phyloP scores from a whole-genome alignment of 2,329 filamentous ascomycete species.

The Fusarium illudens region DNA sequence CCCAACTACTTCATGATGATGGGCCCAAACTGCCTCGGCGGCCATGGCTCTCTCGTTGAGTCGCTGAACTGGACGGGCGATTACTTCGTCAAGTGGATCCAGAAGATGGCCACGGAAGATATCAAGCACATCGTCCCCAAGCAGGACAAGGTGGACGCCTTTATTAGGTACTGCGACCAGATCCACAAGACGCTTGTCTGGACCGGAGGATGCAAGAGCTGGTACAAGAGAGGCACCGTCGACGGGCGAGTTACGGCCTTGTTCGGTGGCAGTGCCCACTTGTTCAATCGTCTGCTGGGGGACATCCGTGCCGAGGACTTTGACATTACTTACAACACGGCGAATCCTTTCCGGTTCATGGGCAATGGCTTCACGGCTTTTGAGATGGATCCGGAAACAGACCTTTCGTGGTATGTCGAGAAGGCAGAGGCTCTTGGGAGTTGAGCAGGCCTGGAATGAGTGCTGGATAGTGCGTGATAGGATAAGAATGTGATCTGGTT shows the following conservation, averaged over 20 bases:
- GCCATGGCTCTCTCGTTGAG: slow-evolving; percentile 35
- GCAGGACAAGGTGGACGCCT: slow-evolving; percentile 35
- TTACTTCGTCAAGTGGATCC: slow-evolving; percentile 39
- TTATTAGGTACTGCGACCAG: slow-evolving; percentile 33
- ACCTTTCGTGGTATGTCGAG: slow-evolving; percentile 35
- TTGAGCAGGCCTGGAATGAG: too few species aligned
- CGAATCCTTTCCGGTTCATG: slow-evolving; percentile 35
- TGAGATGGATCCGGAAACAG: slow-evolving; percentile 36
- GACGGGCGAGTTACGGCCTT: slow-evolving; percentile 33
- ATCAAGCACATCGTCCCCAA: slow-evolving; percentile 35
- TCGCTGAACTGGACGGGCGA: slow-evolving; percentile 39
- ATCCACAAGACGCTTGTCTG: slow-evolving; percentile 36
- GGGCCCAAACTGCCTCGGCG: slow-evolving; percentile 36
- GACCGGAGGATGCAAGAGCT: slow-evolving; percentile 34
- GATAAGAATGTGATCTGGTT: too few species aligned
- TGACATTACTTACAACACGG: slow-evolving; percentile 31
- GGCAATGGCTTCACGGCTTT: slow-evolving; percentile 35
- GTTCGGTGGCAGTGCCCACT: slow-evolving; percentile 35
- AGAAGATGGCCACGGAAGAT: slow-evolving; percentile 36
- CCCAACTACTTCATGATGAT: slow-evolving; percentile 46
- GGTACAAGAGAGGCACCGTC: slow-evolving; percentile 30
- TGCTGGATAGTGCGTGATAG: too few species aligned
- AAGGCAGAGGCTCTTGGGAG: slow-evolving; percentile 32
- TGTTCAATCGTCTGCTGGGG: slow-evolving; percentile 33
- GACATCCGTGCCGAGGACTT: slow-evolving; percentile 36